Base-by-base conservation (phyloP, 495 filamentous ascomycete species). In the Bombardia bombarda region DNA sequence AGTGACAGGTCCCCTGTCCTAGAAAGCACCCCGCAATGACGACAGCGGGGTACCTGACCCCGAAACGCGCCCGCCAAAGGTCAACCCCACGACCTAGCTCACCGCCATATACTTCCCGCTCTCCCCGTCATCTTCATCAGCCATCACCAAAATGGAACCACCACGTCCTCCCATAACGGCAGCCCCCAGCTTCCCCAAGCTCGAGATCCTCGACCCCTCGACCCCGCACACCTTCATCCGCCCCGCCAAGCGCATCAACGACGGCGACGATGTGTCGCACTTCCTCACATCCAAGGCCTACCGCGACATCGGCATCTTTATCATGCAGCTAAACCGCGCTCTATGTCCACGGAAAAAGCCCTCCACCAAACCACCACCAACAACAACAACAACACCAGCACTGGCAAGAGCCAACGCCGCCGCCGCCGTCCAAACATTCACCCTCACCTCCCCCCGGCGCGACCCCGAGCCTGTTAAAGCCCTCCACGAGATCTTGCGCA, bases 311-410 rank as follows among this genome's bases (percentile, higher is more conserved):
- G 81, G 84, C 66, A 73, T 75, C 34, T 99, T 95, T 56, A 61
- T 97, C 6, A 62, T 93, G 34, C 92, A 97, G 62, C 75, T 99
- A 21, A 97, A 95, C 58, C 77, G 80, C 31, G 77, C 87, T 14
- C 80, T 97, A 70, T 87, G 90, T 55, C 89, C 92, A 3, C 68
- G 77, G 22, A 68, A 70, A 18, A 30, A 35, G 14, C 28, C 21
- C 1, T 34, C 4, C 12, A 34, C 34, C 17, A 36, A 17, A 22
- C n/a, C n/a, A n/a, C n/a, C n/a, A n/a, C n/a, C n/a, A n/a, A n/a
- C n/a, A n/a, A n/a, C n/a, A n/a, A n/a, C n/a, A n/a, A n/a, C n/a
- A n/a, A n/a, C n/a, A n/a, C n/a, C n/a, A n/a, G n/a, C n/a, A n/a
- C n/a, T n/a, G n/a, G n/a, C n/a, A n/a, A n/a, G n/a, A n/a, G n/a